Base-by-base conservation (phyloP, 78 protist genomes). In the Planoprotostelium fungivorum region DNA sequence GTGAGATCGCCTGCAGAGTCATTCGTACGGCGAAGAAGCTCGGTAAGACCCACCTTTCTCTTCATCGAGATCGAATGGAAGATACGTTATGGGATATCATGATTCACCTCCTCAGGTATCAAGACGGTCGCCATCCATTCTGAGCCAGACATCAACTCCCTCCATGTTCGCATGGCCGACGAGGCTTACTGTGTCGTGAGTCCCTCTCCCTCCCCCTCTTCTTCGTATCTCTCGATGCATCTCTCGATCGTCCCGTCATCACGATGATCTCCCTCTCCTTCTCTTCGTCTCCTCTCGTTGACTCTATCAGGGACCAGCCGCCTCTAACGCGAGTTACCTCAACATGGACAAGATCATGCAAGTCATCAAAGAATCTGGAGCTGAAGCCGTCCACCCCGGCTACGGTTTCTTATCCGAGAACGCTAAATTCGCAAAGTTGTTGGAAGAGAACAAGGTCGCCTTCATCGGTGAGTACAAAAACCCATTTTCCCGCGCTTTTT, bases 1-100 rank as follows among this genome's bases (percentile, higher is more conserved):
- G 99, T 29, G 99, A 99, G 88, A 99, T 99, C 92, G 99, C 99
- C 1, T 96, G 98, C 94, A 96, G 99, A 31, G 98, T 99, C 73
- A 94, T 96, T 83, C 84, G 89, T 34, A 96, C 99, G 1, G 98
- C 99, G 85, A 35, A 88, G 73, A 38, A 89, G 89, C 85, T 97
- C 89, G 99, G 99, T 35, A 92, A 95, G 89, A 83, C n/a, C n/a
- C n/a, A n/a, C n/a, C n/a, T n/a, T n/a, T n/a, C n/a, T 91, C 88
- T 93, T 96, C 0, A 98, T 98, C 29, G 98, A 97, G 0, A 91
- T 98, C 83, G 96, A 89, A 92, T 89, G 93, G 1, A 95, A 88
- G 29, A 96, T 98, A 0, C 5, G 31, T 5, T 51, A 51, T 51
- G 73, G 16, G 98, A 98, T 38, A 85, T 29, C 35, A 38, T 95